Evolutionary conservation across 225 moss, liverwort and hornwort genomes (phyloP).

Genomic region (Lunularia cruciata): DNA sequence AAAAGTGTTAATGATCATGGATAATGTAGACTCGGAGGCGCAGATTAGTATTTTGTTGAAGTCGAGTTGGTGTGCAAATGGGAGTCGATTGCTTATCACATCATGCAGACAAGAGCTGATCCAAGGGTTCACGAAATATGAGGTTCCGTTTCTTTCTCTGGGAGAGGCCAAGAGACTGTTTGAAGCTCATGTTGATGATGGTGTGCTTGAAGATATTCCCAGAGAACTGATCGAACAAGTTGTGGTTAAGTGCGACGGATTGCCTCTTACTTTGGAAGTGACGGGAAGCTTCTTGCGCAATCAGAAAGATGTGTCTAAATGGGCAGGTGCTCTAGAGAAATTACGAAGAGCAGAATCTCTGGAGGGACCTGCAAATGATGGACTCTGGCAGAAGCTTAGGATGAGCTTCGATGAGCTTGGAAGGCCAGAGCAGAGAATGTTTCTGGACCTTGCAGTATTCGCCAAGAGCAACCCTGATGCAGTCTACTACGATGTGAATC

Average conservation of each 20-base stretch:
- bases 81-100: not conserved
- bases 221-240: not conserved
- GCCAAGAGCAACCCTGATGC: not conserved
- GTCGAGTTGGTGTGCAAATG: not conserved
- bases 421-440: not conserved
- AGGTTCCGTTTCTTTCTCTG: not conserved
- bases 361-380: not conserved
- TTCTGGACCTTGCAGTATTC: not conserved
- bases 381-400: not conserved
- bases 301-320: not conserved
- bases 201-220: not conserved
- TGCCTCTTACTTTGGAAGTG: not conserved
- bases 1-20: not conserved
- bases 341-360: not conserved
- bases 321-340: not conserved
- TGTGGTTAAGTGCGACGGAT: not conserved
- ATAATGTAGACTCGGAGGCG: not conserved
- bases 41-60: not conserved
- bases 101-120: not conserved
- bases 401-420: constrained; percentile 16
- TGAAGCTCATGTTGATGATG: not conserved
- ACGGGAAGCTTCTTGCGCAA: not conserved
- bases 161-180: not conserved
- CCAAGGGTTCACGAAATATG: not conserved
- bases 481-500: no score